Conservation (phyloP, 441 rosid genomes). For the Croton laevigatus region DNA sequence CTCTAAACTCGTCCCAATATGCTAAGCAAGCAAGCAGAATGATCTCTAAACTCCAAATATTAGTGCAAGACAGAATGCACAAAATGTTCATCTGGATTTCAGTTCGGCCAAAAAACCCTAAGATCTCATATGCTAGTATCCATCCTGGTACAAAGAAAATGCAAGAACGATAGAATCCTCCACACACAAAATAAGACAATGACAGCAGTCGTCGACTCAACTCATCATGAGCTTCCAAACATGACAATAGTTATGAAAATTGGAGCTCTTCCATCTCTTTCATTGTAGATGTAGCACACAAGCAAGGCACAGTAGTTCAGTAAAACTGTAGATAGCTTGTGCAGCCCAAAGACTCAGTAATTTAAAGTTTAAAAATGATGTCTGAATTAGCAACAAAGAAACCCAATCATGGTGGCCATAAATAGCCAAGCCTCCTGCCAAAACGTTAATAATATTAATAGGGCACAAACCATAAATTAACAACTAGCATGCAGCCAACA, state of each 20-base stretch:
- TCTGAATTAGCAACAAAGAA: conserved; percentile 48
- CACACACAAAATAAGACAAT: conserved; percentile 14
- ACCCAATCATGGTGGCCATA: conserved; percentile 44
- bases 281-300: conserved; percentile 28
- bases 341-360: conserved; percentile 29
- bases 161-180: conserved; percentile 15
- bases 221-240: conserved; percentile 34
- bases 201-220: conserved; percentile 22
- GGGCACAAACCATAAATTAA: conserved; percentile 22
- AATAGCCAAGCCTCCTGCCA: conserved; percentile 55
- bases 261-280: conserved; percentile 30
- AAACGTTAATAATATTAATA: conserved; percentile 48
- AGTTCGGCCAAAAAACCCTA: conserved; percentile 9
- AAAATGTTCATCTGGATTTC: conserved; percentile 11
- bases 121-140: not conserved
- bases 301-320: conserved; percentile 20
- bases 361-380: conserved; percentile 33
- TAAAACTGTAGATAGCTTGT: conserved; percentile 29
- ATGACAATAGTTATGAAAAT: conserved; percentile 19
- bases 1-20: no score
- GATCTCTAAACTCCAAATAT: no score
- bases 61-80: no score
- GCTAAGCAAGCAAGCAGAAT: no score
- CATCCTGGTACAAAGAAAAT: conserved; percentile 4
- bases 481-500: conserved; percentile 30